Evolutionary conservation across 2,329 filamentous ascomycete species (phyloP), one percentile per base, ranked within the genome.

Genomic region (Pseudogymnoascus sp.): DNA sequence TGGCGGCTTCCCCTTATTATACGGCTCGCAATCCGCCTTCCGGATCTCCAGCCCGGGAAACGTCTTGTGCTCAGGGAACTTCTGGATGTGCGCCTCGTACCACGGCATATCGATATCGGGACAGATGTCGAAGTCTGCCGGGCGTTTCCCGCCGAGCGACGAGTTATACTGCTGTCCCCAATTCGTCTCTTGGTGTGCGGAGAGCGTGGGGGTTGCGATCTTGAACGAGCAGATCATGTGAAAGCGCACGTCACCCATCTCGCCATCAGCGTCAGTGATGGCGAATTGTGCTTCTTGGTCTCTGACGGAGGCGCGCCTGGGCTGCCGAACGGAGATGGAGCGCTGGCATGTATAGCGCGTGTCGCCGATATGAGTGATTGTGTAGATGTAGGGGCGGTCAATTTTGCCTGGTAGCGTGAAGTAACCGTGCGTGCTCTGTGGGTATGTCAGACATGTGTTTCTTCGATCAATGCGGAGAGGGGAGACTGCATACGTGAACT

Each of bases 171-270:
- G 61, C 28, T 62, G 49, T 9, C 39, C 38, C 11, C 58, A 36
- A 12, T 62, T 38, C 2, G 30, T 19, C 12, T 49, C 49, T 38
- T 68, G 66, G 60, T 69, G 64, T 1, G 38, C 52, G 16, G n/a
- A 42, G 9, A 22, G 42, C 9, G 23, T 22, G 35, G 45, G 60
- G 35, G 66, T 66, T 39, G 65, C 62, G 9, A 60, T 62, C 62
- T 82, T 81, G 69, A 85, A 82, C 1, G 82, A 83, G 38, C 79
- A 75, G 6, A 84, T 70, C 41, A 79, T 80, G 9, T 76, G 79
- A 69, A 84, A 83, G 68, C 77, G 79, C 4, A 80, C 74, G 3
- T 75, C 73, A 1, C 75, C 75, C 0, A 79, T 71, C 5, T 38
- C 38, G 22, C 45, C 33, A 75, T 74, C 2, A 12, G 58, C 58